Conservation (phyloP, 768 basidiomycete genomes). For the Russula earlei region DNA sequence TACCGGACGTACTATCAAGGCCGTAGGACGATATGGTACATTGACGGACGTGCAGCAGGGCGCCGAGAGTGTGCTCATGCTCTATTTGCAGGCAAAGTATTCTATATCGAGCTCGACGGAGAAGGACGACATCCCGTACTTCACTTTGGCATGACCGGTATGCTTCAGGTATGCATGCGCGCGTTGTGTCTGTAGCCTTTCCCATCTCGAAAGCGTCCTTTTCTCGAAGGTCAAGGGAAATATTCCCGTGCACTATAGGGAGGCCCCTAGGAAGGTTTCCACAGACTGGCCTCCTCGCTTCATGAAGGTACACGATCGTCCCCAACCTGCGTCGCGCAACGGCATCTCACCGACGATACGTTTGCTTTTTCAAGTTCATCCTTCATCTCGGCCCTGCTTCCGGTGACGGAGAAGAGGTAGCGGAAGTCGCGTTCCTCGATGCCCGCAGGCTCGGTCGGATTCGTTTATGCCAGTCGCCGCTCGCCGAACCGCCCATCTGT, state of each 20-base stretch:
- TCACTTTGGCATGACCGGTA: slow-evolving; percentile 85
- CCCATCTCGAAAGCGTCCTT: not conserved
- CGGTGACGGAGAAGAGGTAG: slow-evolving; percentile 26
- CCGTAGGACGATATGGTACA: slow-evolving; percentile 47
- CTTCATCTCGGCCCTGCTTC: slow-evolving; percentile 36
- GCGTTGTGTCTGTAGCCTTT: not conserved
- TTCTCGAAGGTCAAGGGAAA: slow-evolving; percentile 40
- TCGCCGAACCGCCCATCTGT: slow-evolving; percentile 59
- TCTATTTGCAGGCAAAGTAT: slow-evolving; percentile 44
- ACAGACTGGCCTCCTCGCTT: slow-evolving; percentile 56
- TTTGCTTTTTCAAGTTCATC: slow-evolving; percentile 51
- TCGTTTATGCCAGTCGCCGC: slow-evolving; percentile 49
- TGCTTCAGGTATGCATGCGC: slow-evolving; percentile 56
- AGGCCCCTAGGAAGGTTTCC: slow-evolving; percentile 32
- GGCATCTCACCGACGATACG: not conserved
- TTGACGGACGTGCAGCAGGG: not conserved
- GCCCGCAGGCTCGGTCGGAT: slow-evolving; percentile 63
- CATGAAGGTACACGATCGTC: slow-evolving; percentile 42
- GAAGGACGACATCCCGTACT: slow-evolving; percentile 54
- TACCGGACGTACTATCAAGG: slow-evolving; percentile 36
- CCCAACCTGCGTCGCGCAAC: not conserved
- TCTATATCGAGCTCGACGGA: slow-evolving; percentile 57
- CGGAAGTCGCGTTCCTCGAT: slow-evolving; percentile 62
- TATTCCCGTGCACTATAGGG: slow-evolving; percentile 40
- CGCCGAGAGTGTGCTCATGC: not conserved